Conservation (phyloP, 2,329 filamentous ascomycete genomes). For the Seiridium unicorne region DNA sequence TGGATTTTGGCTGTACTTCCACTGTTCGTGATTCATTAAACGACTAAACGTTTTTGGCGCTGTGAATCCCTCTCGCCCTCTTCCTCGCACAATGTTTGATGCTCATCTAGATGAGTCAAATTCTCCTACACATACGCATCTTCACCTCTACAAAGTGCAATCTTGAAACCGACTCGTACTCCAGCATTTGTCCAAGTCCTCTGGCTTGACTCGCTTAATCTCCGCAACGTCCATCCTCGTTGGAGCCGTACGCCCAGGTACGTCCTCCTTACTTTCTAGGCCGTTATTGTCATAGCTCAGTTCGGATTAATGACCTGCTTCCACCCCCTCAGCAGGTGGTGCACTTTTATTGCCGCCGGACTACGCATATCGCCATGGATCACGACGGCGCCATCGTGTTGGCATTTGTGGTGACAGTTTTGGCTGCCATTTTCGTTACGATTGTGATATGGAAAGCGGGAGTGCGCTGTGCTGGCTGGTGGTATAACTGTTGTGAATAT, state of each 20-base stretch:
- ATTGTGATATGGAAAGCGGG: background rate
- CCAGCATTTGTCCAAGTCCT: too few relatives aligned
- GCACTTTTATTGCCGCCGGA: background rate
- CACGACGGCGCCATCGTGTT: constrained; percentile 4
- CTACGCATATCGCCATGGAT: background rate
- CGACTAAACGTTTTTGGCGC: background rate
- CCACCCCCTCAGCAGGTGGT: background rate
- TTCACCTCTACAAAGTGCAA: too few relatives aligned
- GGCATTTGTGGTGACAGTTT: background rate
- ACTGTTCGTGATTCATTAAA: background rate
- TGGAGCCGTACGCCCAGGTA: too few relatives aligned
- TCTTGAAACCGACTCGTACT: too few relatives aligned
- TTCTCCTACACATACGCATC: too few relatives aligned
- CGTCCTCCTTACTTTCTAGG: too few relatives aligned
- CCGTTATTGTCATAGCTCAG: too few relatives aligned
- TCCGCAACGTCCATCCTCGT: too few relatives aligned
- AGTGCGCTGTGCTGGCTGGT: background rate
- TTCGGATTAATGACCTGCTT: background rate
- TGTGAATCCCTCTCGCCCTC: background rate
- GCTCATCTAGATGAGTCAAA: too few relatives aligned
- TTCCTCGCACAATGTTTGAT: background rate
- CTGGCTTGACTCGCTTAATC: too few relatives aligned
- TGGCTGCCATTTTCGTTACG: background rate
- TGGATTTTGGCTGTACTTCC: background rate
- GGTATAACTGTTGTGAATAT: background rate